These are phyloP conservation scores for Allium fistulosum DNA, from an alignment of 106 monocot genomes.

Conservation along the genomic window DNA sequence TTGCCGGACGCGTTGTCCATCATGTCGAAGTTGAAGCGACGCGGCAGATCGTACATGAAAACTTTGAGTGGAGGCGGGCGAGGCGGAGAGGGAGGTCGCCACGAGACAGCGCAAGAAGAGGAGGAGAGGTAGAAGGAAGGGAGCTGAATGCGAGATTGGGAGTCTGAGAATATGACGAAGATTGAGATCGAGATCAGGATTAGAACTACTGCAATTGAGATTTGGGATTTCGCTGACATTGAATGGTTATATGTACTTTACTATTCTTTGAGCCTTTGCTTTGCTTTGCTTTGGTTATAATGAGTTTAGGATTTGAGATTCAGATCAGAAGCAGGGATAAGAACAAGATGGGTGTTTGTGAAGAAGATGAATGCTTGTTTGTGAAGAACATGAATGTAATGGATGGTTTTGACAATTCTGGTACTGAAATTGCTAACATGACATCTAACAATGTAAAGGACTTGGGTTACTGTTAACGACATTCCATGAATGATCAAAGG, in stretches of 20 bases:
- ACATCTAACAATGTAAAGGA: too few species aligned
- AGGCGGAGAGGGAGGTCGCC: constrained; percentile 7
- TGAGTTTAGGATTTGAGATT: too few species aligned
- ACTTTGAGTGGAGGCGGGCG: constrained; percentile 44
- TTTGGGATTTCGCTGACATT: constrained; percentile 6
- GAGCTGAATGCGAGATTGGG: constrained; percentile 12
- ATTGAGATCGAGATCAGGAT: constrained; percentile 26
- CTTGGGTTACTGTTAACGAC: too few species aligned
- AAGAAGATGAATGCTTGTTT: too few species aligned
- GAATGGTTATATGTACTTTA: not conserved
- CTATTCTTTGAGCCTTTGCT: too few species aligned
- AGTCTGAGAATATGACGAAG: constrained; percentile 15
- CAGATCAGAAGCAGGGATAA: too few species aligned
- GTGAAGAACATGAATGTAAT: too few species aligned
- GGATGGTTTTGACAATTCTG: too few species aligned
- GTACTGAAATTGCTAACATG: too few species aligned
- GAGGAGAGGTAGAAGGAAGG: constrained; percentile 19
- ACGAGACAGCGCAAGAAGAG: constrained; percentile 3
- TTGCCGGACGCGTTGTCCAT: constrained; percentile 9
- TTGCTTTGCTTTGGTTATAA: too few species aligned
- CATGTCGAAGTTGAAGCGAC: constrained; percentile 84
- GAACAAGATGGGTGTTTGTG: too few species aligned
- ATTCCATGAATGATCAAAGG: too few species aligned
- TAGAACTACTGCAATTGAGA: constrained; percentile 33
- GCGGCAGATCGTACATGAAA: constrained; percentile 91